These are phyloP conservation scores for Penium margaritaceum DNA, from an alignment of 139 green algal genomes.

Conservation along the genomic window DNA sequence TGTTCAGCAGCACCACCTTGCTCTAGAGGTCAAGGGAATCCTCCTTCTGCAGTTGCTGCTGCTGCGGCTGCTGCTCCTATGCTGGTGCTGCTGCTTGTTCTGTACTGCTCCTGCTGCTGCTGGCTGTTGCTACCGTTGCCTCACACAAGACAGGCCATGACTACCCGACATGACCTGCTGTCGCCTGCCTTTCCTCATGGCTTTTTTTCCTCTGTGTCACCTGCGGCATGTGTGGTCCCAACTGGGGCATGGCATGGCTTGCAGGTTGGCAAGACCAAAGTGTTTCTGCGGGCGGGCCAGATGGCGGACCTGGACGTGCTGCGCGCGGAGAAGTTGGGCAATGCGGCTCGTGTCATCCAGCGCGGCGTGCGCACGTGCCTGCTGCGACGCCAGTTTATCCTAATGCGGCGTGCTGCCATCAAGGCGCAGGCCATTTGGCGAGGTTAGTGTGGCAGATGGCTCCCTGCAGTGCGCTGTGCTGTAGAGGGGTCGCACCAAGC, in stretches of 20 bases:
- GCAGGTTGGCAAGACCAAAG: constrained; percentile 80
- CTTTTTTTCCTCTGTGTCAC: too few species aligned
- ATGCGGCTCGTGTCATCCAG: constrained; percentile 60
- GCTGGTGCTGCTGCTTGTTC: too few species aligned
- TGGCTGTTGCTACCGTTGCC: too few species aligned
- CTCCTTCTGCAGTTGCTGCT: too few species aligned
- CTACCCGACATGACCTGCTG: too few species aligned
- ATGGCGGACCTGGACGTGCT: constrained; percentile 62
- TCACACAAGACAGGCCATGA: too few species aligned
- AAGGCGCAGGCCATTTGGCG: constrained; percentile 16
- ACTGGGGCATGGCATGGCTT: constrained; percentile 46
- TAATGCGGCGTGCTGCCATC: constrained; percentile 30
- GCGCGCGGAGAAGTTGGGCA: constrained; percentile 66
- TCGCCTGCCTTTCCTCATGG: neutral
- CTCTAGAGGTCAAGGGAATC: too few species aligned
- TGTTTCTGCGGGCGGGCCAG: constrained; percentile 72
- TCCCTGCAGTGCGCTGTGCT: too few species aligned
- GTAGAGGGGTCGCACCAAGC: neutral
- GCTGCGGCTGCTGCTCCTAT: too few species aligned
- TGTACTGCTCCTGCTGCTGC: too few species aligned
- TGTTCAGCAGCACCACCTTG: too few species aligned
- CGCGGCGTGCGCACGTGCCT: constrained; percentile 35
- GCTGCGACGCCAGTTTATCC: constrained; percentile 1
- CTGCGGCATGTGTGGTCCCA: neutral
- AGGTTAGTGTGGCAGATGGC: constrained; percentile 10